These are phyloP conservation scores for Brassica carinata DNA, from an alignment of 345 rosid genomes.

Conservation along the genomic window DNA sequence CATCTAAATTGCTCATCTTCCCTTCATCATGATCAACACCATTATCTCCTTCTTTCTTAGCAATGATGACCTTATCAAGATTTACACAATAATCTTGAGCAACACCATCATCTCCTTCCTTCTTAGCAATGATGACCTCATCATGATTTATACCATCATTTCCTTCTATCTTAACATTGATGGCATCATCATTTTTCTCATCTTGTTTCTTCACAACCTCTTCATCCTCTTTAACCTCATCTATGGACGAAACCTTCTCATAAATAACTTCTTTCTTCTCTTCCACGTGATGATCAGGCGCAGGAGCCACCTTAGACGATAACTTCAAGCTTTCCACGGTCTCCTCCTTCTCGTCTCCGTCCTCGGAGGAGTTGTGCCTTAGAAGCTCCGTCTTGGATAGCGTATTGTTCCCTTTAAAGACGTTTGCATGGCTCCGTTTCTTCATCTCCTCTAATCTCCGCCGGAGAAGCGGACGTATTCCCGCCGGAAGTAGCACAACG, in stretches of 20 bases:
- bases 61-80: background rate
- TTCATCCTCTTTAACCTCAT: conserved; percentile 15
- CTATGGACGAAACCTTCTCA: conserved; percentile 12
- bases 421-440: conserved; percentile 38
- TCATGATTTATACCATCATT: background rate
- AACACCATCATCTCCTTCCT: background rate
- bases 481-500: conserved; percentile 30
- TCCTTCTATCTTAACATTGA: conserved; percentile 21
- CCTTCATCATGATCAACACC: conserved; percentile 18
- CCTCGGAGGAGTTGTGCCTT: conserved; percentile 16
- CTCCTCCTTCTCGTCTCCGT: conserved; percentile 28
- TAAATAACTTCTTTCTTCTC: conserved; percentile 38
- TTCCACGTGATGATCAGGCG: conserved; percentile 30
- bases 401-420: conserved; percentile 38
- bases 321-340: conserved; percentile 23
- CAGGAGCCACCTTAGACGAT: conserved; percentile 39
- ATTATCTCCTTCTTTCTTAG: background rate
- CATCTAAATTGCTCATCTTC: conserved; percentile 27
- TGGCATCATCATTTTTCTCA: conserved; percentile 19
- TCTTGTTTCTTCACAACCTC: conserved; percentile 34
- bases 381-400: conserved; percentile 43
- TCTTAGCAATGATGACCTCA: background rate
- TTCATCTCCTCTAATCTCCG: conserved; percentile 43
- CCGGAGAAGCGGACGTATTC: conserved; percentile 41
- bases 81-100: background rate